Conservation (phyloP, 139 green algal genomes). For the Marvania coccoides region DNA sequence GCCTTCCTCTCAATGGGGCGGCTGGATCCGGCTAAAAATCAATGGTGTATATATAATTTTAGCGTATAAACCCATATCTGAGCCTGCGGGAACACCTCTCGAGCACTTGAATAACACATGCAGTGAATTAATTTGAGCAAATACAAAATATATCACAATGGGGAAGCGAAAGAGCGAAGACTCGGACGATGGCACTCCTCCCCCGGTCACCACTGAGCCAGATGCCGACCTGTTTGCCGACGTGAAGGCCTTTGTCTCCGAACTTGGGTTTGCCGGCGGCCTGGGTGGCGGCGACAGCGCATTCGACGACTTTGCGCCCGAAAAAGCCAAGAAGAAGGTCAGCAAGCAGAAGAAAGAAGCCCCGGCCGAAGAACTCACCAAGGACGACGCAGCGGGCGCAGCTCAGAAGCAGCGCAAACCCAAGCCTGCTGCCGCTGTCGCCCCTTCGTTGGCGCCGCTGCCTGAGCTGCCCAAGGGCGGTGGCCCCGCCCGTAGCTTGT, state of each 20-base stretch:
- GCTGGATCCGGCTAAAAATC: too few species aligned
- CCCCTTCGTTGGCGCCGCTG: not conserved
- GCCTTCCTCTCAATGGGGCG: too few species aligned
- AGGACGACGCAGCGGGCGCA: not conserved
- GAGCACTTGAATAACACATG: too few species aligned
- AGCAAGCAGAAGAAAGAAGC: slow-evolving; percentile 5
- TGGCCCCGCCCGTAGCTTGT: not conserved
- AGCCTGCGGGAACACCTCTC: too few species aligned
- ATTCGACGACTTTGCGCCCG: slow-evolving; percentile 70
- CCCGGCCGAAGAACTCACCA: not conserved
- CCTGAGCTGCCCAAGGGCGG: slow-evolving; percentile 1
- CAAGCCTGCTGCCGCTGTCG: too few species aligned
- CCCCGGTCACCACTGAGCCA: not conserved
- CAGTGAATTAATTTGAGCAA: too few species aligned
- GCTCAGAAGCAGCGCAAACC: not conserved
- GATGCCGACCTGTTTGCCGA: slow-evolving; percentile 6
- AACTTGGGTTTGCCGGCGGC: slow-evolving; percentile 3
- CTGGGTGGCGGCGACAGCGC: slow-evolving; percentile 9
- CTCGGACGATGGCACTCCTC: not conserved
- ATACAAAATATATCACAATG: not conserved
- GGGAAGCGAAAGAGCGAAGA: not conserved
- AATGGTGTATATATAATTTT: too few species aligned
- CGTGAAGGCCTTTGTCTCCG: slow-evolving; percentile 8
- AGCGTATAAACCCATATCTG: too few species aligned
- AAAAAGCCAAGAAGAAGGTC: slow-evolving; percentile 25